These are phyloP conservation scores for Leishmania tarentolae DNA, from an alignment of 208 protist genomes.

Conservation along the genomic window DNA sequence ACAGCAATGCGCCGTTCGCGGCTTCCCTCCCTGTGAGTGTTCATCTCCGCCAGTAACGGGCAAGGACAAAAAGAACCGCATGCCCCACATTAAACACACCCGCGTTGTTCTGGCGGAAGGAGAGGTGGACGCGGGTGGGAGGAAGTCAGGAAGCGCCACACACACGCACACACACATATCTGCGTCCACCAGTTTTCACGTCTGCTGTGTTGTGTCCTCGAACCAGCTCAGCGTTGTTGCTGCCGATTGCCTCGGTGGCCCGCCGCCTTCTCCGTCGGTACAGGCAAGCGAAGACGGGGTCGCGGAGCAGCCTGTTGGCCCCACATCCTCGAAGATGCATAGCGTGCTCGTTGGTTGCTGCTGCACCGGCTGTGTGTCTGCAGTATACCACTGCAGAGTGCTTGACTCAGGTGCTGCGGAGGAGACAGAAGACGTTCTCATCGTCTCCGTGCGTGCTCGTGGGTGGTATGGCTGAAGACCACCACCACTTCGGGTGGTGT, in stretches of 20 bases:
- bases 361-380: not conserved
- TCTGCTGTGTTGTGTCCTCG: constrained; percentile 16
- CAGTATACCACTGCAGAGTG: not conserved
- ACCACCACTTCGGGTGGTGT: not conserved
- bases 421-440: not conserved
- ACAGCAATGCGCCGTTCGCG: not conserved
- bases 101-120: not conserved
- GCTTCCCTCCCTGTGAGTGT: not conserved
- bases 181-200: not conserved
- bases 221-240: constrained; percentile 25
- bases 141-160: not conserved
- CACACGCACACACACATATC: not conserved
- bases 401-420: constrained; percentile 1
- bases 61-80: not conserved
- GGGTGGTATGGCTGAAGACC: not conserved
- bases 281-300: not conserved
- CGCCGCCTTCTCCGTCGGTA: not conserved
- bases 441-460: constrained; percentile 21
- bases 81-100: not conserved
- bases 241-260: not conserved
- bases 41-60: not conserved
- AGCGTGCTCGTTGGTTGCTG: constrained; percentile 6
- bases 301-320: not conserved
- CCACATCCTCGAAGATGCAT: constrained; percentile 28
- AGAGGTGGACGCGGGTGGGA: not conserved